Conservation (phyloP, 208 protist species). For the Porcisia hertigi region DNA sequence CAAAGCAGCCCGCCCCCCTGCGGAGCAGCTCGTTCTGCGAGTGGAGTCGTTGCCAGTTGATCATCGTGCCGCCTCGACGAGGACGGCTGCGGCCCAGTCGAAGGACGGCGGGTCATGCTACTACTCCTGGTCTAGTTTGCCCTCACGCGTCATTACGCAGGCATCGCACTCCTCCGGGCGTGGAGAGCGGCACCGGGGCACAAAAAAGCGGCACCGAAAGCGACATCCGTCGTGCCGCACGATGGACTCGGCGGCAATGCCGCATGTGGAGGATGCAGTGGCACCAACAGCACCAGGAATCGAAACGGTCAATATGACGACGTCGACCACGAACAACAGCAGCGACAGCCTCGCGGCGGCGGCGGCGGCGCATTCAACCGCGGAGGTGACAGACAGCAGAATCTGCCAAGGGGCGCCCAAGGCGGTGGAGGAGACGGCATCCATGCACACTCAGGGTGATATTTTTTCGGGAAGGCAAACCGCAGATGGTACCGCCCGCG, state of each 20-base stretch:
- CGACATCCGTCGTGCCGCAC: not conserved
- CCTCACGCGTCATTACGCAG: not conserved
- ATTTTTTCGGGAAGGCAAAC: not conserved
- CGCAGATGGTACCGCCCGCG: not conserved
- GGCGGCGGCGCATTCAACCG: not conserved
- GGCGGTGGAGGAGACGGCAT: not conserved
- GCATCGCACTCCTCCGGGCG: not conserved
- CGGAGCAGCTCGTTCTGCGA: conserved; percentile 12
- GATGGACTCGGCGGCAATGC: not conserved
- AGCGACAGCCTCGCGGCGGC: too few relatives aligned
- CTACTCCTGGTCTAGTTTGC: conserved; percentile 1
- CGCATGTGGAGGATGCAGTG: not conserved
- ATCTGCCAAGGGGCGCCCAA: not conserved
- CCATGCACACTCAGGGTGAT: not conserved
- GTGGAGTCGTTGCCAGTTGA: conserved; percentile 20
- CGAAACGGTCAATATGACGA: not conserved
- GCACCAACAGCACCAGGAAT: not conserved
- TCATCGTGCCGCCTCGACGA: not conserved
- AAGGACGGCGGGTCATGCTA: not conserved
- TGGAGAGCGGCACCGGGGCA: not conserved
- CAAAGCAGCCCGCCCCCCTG: not conserved
- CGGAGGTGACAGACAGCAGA: not conserved
- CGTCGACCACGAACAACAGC: too few relatives aligned
- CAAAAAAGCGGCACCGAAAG: not conserved
- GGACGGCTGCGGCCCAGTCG: not conserved